These are phyloP conservation scores for Phlyctochytrium bullatum DNA, from an alignment of 192 early-diverging fungal species.

Conservation along the genomic window DNA sequence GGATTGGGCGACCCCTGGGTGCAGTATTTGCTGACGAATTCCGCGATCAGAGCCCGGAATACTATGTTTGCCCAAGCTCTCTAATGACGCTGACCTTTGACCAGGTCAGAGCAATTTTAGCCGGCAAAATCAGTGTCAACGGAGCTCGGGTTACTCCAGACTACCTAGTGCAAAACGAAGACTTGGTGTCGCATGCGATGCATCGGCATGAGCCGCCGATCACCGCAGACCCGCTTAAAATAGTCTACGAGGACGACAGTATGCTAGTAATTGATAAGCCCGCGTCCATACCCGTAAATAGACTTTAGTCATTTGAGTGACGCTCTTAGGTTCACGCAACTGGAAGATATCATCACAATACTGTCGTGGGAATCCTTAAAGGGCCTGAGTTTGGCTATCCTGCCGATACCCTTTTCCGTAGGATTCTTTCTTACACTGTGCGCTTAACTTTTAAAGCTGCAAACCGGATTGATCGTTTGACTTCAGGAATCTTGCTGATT, in stretches of 20 bases:
- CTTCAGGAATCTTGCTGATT: slow-evolving; percentile 88
- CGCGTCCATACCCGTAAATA: slow-evolving; percentile 74
- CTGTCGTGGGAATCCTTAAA: slow-evolving; percentile 40
- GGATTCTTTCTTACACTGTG: slow-evolving; percentile 7
- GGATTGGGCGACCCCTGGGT: slow-evolving; percentile 73
- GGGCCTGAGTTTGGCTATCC: slow-evolving; percentile 24
- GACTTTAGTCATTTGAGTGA: not conserved
- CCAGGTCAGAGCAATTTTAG: slow-evolving; percentile 66
- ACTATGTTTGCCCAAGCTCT: slow-evolving; percentile 62
- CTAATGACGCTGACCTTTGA: not conserved
- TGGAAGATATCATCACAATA: slow-evolving; percentile 88
- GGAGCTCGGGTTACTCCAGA: slow-evolving; percentile 47
- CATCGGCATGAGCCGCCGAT: slow-evolving; percentile 98
- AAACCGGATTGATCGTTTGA: slow-evolving; percentile 91
- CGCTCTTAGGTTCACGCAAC: slow-evolving; percentile 61
- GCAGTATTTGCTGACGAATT: slow-evolving; percentile 87
- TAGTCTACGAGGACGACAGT: slow-evolving; percentile 62
- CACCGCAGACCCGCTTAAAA: slow-evolving; percentile 53
- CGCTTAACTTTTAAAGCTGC: slow-evolving; percentile 48
- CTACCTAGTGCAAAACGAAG: slow-evolving; percentile 72
- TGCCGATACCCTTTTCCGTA: slow-evolving; percentile 29
- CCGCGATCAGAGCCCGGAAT: slow-evolving; percentile 71
- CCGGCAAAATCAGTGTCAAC: slow-evolving; percentile 84
- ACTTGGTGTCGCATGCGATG: slow-evolving; percentile 76
- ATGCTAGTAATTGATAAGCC: slow-evolving; percentile 91